Evolutionary conservation across 352 stramenopile genomes (phyloP), one percentile per base, ranked within the genome.

Genomic region (Lagenidium giganteum): DNA sequence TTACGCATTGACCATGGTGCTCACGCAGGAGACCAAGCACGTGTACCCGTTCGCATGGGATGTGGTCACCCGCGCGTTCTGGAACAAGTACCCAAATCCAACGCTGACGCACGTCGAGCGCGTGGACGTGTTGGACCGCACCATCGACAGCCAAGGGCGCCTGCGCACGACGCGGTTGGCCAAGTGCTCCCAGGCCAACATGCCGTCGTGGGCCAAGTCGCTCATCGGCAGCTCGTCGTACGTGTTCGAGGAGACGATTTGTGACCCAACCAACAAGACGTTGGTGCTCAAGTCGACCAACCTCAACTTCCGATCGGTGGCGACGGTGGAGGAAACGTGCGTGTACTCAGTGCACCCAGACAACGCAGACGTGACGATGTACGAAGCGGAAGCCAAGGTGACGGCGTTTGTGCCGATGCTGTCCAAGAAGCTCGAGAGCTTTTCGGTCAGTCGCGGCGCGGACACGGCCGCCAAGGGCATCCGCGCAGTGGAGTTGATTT

Each of bases 41-140:
- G 72, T 76, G 44, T 93, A 93, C 45, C 77, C 77, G 28, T 93
- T 87, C 61, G 56, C 71, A 9, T 93, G 81, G 81, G 74, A 83
- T 61, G 76, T 93, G 33, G 81, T 93, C 32, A 87, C 78, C 28
- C 78, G 78, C 49, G 81, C 81, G 29, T 91, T 91, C 62, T 93
- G 78, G 78, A 91, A 93, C 72, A 93, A 93, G 54, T 93, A 93
- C 58, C 81, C 81, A 44, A 89, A 93, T 54, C 61, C 77, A 48
- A 65, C 57, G 42, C 75, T 93, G 11, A 54, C 73, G 20, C 81
- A 91, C 43, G 74, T 93, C 18, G 81, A 93, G 61, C 78, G 81
- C 43, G 68, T 91, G 42, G 81, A 93, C 53, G 76, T 93, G 22
- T 48, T 93, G 46, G 79, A 87, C 48, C 78, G 81, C 23, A 54